Evolutionary conservation across 1,284 basidiomycete genomes (phyloP), one percentile per base, ranked within the genome.

Genomic region (Thelephora terrestris): DNA sequence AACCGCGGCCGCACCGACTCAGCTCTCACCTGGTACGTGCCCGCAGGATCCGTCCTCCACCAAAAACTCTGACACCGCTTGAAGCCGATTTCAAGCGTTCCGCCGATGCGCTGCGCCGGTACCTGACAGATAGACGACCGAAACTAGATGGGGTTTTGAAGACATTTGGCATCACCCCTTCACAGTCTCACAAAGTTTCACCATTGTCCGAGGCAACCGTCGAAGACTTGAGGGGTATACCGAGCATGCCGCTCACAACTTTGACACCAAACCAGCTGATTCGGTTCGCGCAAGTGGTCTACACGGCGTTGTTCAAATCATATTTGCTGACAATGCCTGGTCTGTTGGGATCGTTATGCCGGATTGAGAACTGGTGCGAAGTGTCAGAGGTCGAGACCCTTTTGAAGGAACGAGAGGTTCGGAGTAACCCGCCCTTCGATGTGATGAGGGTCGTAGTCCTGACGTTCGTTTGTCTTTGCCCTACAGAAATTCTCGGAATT

Each of bases 281-380:
- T 27, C 76, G 88, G 21, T 87, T 87, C 46, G 94, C 93, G 1
- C 93, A 96, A 66, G 81, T 97, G 18, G 88, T 98, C 18, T 93
- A 99, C 61, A 99, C 96, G 0, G 92, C 90, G 7, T 68, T 99
- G 54, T 94, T 99, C 70, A 96, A 96, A 67, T 85, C 86, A 7
- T 98, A 96, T 63, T 69, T 99, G 18, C 73, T 88, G 34, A 85
- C 86, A 25, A 75, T 88, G 49, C 93, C 95, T 0, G 80, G 77
- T 7, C 69, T 99, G 50, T 71, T 99, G 4, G 92, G 91, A 0
- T 81, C 91, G 21, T 65, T 99, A 39, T 98, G 95, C 65, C 77
- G 96, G 35, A 73, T 95, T 36, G 81, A 90, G 18, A 98, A 98
- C 64, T 99, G 93, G 91, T 98, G 94, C 65, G 92, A 98, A 60